These are phyloP conservation scores for Elsinoe arachidis DNA, from an alignment of 2,329 filamentous ascomycete genomes.

Conservation along the genomic window DNA sequence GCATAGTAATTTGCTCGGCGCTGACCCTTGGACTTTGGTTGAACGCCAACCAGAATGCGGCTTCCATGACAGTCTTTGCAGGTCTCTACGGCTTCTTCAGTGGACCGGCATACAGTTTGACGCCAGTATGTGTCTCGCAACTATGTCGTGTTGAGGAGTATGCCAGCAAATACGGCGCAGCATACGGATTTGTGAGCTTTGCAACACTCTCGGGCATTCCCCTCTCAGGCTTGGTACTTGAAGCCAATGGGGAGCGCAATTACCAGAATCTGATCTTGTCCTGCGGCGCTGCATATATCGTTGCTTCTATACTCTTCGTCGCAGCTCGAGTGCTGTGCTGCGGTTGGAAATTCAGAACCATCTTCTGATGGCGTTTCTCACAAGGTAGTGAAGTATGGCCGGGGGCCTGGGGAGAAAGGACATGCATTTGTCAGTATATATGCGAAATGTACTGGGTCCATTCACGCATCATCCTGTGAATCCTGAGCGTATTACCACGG, in stretches of 20 bases:
- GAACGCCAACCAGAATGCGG: conserved; percentile 42
- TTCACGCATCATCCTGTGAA: too few species aligned
- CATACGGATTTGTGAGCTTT: not conserved
- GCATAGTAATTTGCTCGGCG: conserved; percentile 40
- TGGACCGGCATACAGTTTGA: conserved; percentile 56
- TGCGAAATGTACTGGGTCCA: too few species aligned
- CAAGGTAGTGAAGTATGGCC: too few species aligned
- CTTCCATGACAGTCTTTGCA: conserved; percentile 52
- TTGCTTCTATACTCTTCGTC: not conserved
- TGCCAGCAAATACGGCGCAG: not conserved
- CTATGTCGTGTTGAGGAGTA: not conserved
- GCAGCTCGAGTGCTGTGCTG: not conserved
- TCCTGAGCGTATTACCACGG: conserved; percentile 24
- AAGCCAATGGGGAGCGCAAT: not conserved
- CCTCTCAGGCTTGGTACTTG: not conserved
- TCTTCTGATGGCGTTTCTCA: not conserved
- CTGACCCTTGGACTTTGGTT: conserved; percentile 49
- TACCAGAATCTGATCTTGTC: not conserved
- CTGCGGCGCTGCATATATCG: not conserved
- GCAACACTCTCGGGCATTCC: not conserved
- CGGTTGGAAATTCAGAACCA: not conserved
- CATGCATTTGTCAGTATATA: too few species aligned
- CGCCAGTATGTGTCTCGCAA: conserved; percentile 58
- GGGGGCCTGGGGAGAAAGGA: too few species aligned
- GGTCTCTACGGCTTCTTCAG: conserved; percentile 62